A percentile compares a stretch with the other conserved stretches of the same genome.
Conservation (phyloP, 176 grass and related monocot genomes). For the Rhynchospora breviuscula region DNA sequence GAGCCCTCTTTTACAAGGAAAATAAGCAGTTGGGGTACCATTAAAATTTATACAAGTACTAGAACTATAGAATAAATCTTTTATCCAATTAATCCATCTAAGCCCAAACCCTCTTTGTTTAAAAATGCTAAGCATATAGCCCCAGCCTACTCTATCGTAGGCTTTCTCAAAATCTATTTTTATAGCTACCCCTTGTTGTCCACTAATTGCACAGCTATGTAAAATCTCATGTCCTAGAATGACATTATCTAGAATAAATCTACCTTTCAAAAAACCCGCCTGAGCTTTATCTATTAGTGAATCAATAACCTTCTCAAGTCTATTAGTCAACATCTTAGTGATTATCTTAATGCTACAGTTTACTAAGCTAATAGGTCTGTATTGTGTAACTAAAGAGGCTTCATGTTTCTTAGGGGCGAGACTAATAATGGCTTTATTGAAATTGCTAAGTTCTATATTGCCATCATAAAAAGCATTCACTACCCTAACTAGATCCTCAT, state of each 20-base stretch:
- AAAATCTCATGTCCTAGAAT: background rate
- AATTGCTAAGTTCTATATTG: too few relatives aligned
- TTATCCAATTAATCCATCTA: background rate
- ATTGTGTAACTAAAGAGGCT: too few relatives aligned
- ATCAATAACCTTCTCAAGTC: too few relatives aligned
- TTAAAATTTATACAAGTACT: background rate
- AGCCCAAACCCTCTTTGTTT: background rate
- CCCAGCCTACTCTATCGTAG: background rate
- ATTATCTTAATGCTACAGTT: too few relatives aligned
- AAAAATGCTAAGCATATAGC: background rate
- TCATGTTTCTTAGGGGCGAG: too few relatives aligned
- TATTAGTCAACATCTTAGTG: too few relatives aligned
- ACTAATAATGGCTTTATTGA: too few relatives aligned
- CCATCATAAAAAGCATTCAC: too few relatives aligned
- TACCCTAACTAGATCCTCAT: too few relatives aligned
- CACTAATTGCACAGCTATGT: background rate
- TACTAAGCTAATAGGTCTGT: too few relatives aligned
- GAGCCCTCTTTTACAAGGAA: background rate
- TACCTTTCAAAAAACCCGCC: background rate
- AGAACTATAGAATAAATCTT: background rate
- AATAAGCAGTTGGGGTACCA: background rate
- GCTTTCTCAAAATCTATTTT: background rate
- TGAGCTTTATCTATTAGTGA: background rate
- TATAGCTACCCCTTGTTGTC: background rate
- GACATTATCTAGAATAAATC: background rate